Percentiles rank a stretch among this genome's conserved stretches.
phyloP scores from a whole-genome alignment of 1,284 basidiomycete species.

The Ustilago nuda region DNA sequence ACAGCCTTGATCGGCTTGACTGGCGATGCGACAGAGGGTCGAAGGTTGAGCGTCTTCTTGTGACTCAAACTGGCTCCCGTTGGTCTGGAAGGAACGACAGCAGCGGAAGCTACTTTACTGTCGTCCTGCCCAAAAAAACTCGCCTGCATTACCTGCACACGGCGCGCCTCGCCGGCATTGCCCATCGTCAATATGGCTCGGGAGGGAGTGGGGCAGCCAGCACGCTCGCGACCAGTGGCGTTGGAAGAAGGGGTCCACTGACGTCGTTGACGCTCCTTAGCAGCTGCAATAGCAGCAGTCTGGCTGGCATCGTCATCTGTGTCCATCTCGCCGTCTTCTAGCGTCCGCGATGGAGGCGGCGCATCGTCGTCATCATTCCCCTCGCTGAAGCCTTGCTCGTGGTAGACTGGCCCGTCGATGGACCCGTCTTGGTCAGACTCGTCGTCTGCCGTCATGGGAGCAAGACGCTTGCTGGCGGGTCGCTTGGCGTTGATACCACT shows the following conservation, averaged over 20 bases:
- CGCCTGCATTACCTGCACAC: constrained; percentile 69
- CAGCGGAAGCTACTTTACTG: constrained; percentile 55
- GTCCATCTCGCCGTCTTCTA: constrained; percentile 47
- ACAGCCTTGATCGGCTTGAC: constrained; percentile 10
- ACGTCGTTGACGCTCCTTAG: constrained; percentile 40
- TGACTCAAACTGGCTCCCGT: constrained; percentile 45
- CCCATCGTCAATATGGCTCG: constrained; percentile 48
- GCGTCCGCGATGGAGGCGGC: constrained; percentile 46
- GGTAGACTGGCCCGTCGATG: constrained; percentile 13
- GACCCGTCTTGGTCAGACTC: constrained; percentile 23
- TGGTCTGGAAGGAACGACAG: constrained; percentile 49
- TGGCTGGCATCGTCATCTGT: constrained; percentile 45
- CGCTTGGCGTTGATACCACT: constrained; percentile 22
- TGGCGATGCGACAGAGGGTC: constrained; percentile 11
- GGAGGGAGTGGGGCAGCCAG: constrained; percentile 42
- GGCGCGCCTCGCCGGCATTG: constrained; percentile 53
- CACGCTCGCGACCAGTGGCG: constrained; percentile 35
- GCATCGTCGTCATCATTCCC: constrained; percentile 48
- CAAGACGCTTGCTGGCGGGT: constrained; percentile 43
- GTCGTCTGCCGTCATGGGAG: constrained; percentile 29
- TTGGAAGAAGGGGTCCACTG: constrained; percentile 43
- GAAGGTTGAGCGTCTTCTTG: constrained; percentile 33
- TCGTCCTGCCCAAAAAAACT: constrained; percentile 68
- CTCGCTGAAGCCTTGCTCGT: constrained; percentile 11
- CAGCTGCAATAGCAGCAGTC: constrained; percentile 33